A percentile compares a stretch with the other conserved stretches of the same genome.
phyloP scores from a whole-genome alignment of 2,329 filamentous ascomycete genomes.

The Neonectria faginata region DNA sequence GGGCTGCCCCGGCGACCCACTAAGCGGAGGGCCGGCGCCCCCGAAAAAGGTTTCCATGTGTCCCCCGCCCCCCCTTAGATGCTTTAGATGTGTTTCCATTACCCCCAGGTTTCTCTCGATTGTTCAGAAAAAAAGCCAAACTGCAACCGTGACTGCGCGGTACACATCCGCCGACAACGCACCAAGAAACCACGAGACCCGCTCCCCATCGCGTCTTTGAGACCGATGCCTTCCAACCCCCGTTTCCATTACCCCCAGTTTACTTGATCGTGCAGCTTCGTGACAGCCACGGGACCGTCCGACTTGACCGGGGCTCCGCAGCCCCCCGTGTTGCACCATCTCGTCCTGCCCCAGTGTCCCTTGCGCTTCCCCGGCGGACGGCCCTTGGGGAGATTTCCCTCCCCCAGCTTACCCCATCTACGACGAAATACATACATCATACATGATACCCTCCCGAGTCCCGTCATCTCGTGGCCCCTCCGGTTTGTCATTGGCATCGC shows the following conservation, averaged over 20 bases:
- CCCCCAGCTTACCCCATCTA: conserved; percentile 30
- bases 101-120: conserved; percentile 49
- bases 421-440: conserved; percentile 21
- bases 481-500: conserved; percentile 44
- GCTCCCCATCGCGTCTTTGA: conserved; percentile 34
- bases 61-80: conserved; percentile 12
- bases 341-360: conserved; percentile 21
- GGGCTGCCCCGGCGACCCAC: conserved; percentile 44
- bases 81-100: conserved; percentile 47
- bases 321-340: conserved; percentile 30
- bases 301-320: conserved; percentile 25
- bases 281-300: conserved; percentile 43
- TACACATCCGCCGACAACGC: conserved; percentile 19
- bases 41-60: conserved; percentile 35
- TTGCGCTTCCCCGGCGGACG: conserved; percentile 30
- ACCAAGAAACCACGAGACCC: conserved; percentile 25
- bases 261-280: conserved; percentile 53
- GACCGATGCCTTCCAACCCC: conserved; percentile 29
- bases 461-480: conserved; percentile 42
- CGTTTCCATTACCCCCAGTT: conserved; percentile 54
- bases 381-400: conserved; percentile 19
- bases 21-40: conserved; percentile 39
- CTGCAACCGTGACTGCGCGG: conserved; percentile 16
- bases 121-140: conserved; percentile 21
- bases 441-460: conserved; percentile 10